Conservation (phyloP, 306 rosid genomes). For the Glycyrrhiza uralensis region DNA sequence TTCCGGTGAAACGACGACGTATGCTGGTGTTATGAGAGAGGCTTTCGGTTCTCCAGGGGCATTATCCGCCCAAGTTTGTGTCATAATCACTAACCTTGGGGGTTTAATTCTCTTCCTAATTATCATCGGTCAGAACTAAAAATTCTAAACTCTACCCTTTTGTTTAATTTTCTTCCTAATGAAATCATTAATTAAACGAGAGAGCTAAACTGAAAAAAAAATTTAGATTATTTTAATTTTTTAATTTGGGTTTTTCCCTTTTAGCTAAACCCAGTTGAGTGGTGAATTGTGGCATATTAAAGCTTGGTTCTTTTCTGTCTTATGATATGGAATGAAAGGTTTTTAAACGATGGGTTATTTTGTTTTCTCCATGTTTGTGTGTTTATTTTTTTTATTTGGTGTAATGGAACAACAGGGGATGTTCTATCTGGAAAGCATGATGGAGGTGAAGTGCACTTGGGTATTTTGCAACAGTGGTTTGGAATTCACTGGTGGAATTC, state of each 20-base stretch:
- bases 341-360: background rate
- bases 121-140: conserved; percentile 61
- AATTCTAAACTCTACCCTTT: too few species aligned
- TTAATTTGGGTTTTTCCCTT: background rate
- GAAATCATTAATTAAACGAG: background rate
- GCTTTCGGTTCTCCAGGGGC: conserved; percentile 70
- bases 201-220: too few species aligned
- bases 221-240: too few species aligned
- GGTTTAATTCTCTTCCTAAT: conserved; percentile 74
- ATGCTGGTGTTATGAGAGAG: conserved; percentile 86
- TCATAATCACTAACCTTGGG: conserved; percentile 72
- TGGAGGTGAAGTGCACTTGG: conserved; percentile 61
- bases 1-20: conserved; percentile 64
- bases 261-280: background rate
- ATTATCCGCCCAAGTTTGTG: conserved; percentile 52
- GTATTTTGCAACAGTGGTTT: conserved; percentile 89
- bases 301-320: background rate
- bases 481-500: conserved; percentile 97
- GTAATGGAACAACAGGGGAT: conserved; percentile 54
- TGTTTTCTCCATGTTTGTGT: background rate
- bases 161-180: background rate
- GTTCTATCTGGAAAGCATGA: conserved; percentile 65
- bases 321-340: background rate
- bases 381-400: background rate
- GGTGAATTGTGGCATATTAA: background rate